Conservation (phyloP, 1,284 basidiomycete genomes). For the Cryptococcus amylolentus region DNA sequence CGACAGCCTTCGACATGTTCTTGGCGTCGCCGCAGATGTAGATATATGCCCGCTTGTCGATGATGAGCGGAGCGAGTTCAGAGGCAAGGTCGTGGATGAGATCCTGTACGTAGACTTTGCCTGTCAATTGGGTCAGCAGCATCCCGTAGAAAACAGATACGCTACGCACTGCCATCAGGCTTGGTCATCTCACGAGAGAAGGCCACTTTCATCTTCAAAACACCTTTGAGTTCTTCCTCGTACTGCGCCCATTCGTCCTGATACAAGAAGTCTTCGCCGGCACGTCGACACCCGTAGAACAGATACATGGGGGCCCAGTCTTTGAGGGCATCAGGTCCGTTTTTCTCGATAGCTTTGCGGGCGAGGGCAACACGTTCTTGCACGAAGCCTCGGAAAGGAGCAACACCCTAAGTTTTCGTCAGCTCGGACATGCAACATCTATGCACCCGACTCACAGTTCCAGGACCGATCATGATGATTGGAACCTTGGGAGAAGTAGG, state of each 20-base stretch:
- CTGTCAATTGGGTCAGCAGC: constrained; percentile 8
- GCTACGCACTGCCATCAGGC: constrained; percentile 64
- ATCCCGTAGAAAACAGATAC: background rate
- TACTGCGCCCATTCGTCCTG: constrained; percentile 92
- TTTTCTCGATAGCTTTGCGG: constrained; percentile 87
- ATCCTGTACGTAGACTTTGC: constrained; percentile 98
- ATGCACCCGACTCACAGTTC: constrained; percentile 66
- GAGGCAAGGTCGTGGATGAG: constrained; percentile 80
- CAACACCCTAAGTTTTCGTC: constrained; percentile 64
- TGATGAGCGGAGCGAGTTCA: constrained; percentile 78
- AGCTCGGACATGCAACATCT: background rate
- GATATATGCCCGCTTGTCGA: constrained; percentile 89
- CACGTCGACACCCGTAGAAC: constrained; percentile 91
- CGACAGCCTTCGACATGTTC: constrained; percentile 91
- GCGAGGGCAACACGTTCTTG: constrained; percentile 96
- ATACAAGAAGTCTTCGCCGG: constrained; percentile 88
- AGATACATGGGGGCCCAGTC: constrained; percentile 94
- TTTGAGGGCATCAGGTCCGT: constrained; percentile 76
- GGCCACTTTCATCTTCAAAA: constrained; percentile 81
- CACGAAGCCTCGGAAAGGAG: constrained; percentile 96
- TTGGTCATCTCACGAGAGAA: constrained; percentile 77
- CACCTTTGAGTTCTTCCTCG: constrained; percentile 77
- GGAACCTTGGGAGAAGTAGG: constrained; percentile 97
- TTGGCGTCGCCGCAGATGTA: constrained; percentile 97
- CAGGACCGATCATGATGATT: constrained; percentile 97